phyloP scores from a whole-genome alignment of 257 asterid species.

The Ilex aquifolium region DNA sequence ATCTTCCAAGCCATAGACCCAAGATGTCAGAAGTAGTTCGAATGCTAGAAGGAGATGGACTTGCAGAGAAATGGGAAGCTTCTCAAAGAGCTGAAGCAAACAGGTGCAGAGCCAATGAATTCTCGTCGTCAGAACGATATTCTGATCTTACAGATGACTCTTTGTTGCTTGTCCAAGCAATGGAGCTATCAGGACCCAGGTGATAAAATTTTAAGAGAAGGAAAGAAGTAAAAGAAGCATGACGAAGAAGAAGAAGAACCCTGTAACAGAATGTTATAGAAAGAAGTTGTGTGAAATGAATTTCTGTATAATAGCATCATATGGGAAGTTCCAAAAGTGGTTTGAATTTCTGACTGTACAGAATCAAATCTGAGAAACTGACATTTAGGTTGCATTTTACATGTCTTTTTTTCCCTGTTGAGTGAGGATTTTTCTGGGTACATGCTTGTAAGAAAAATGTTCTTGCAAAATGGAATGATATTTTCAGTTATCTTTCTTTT shows the following conservation, averaged over 20 bases:
- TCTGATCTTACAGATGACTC: slow-evolving; percentile 96
- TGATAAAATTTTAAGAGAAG: slow-evolving; percentile 19
- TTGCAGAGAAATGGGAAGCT: slow-evolving; percentile 96
- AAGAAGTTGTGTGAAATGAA: slow-evolving; percentile 5
- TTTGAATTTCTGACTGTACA: slow-evolving; percentile 3
- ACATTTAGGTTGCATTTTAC: not conserved
- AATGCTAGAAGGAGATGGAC: slow-evolving; percentile 97
- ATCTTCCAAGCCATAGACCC: slow-evolving; percentile 78
- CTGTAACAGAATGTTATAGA: slow-evolving; percentile 1
- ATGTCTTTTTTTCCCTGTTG: not conserved
- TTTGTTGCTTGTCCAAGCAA: slow-evolving; percentile 79
- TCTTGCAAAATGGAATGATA: not conserved
- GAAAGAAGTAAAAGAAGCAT: not conserved
- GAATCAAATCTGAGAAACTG: slow-evolving; percentile 4
- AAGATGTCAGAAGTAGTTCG: slow-evolving; percentile 94
- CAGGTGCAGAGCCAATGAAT: slow-evolving; percentile 64
- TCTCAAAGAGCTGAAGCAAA: slow-evolving; percentile 72
- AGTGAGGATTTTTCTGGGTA: not conserved
- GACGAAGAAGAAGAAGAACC: not conserved
- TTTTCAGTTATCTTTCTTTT: not conserved
- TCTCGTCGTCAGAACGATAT: slow-evolving; percentile 77
- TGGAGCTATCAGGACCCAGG: slow-evolving; percentile 97
- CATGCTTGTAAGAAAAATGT: slow-evolving; percentile 10
- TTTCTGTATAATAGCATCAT: not conserved
- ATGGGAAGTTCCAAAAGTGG: not conserved